Conservation (phyloP, 805 yeast species). For the Soucietia sequanensis region DNA sequence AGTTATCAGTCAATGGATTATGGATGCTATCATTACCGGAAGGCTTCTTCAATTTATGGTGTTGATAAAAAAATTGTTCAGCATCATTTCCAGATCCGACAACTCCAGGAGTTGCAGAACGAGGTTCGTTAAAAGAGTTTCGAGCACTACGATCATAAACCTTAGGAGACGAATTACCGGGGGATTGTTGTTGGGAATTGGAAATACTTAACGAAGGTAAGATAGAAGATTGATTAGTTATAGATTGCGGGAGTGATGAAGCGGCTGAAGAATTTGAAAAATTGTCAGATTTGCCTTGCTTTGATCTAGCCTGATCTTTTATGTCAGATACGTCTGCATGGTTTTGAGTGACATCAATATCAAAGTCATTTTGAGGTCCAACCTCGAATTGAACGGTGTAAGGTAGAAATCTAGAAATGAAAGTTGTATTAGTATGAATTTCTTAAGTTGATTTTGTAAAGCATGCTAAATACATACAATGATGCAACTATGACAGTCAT, state of each 20-base stretch:
- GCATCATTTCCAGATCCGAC: conserved; percentile 1
- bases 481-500: conserved; percentile 76
- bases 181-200: conserved; percentile 21
- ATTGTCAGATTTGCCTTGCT: neutral
- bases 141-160: neutral
- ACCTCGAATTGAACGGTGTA: conserved; percentile 70
- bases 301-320: neutral
- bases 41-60: conserved; percentile 15
- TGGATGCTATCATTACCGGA: conserved; percentile 4
- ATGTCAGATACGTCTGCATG: conserved; percentile 1
- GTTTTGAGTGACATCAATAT: conserved; percentile 4
- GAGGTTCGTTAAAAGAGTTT: conserved; percentile 3
- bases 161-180: conserved; percentile 14
- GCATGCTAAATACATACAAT: conserved; percentile 43
- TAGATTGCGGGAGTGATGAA: neutral
- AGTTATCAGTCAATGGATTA: conserved; percentile 17
- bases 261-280: conserved; percentile 4
- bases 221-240: conserved; percentile 17
- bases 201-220: conserved; percentile 40
- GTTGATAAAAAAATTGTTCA: conserved; percentile 12
- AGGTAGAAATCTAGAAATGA: conserved; percentile 56
- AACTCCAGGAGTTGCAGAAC: conserved; percentile 3
- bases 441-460: neutral
- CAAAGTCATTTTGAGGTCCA: conserved; percentile 13
- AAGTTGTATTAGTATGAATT: neutral